A percentile compares a stretch with the other conserved stretches of the same genome.
These are phyloP conservation scores for Corymbia calophylla DNA, from an alignment of 441 rosid species.

Conservation along the genomic window DNA sequence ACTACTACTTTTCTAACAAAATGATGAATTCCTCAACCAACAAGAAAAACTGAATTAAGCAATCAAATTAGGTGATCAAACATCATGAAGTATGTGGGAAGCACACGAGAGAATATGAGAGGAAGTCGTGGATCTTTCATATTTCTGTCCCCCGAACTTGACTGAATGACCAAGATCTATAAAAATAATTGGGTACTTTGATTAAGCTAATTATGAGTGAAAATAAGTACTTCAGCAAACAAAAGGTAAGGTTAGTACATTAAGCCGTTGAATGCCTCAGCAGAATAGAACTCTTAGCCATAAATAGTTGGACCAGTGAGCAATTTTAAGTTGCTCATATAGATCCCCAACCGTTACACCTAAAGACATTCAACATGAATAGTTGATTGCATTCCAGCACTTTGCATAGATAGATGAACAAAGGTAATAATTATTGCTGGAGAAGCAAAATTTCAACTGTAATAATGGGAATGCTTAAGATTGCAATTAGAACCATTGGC, in stretches of 20 bases:
- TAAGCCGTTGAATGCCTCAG: not conserved
- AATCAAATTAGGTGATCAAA: no score
- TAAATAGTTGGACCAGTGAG: not conserved
- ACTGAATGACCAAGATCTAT: no score
- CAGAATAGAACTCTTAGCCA: not conserved
- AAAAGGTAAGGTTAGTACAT: not conserved
- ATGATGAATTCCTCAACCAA: not conserved
- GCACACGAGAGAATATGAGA: not conserved
- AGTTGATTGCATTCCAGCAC: accelerated
- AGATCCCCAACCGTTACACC: not conserved
- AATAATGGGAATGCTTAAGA: no score
- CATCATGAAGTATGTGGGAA: not conserved
- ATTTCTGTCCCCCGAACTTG: not conserved
- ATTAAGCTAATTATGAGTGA: not conserved
- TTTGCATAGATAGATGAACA: not conserved
- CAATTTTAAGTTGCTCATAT: not conserved
- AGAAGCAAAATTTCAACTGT: not conserved
- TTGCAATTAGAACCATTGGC: no score
- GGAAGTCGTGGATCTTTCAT: not conserved
- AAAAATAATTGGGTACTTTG: no score
- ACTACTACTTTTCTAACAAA: not conserved
- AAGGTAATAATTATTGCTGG: not conserved
- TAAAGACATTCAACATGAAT: not conserved
- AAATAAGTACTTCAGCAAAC: not conserved
- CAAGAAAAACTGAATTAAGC: not conserved